Base-by-base conservation (phyloP, 345 rosid genomes). In the Streptanthus diversifolius region DNA sequence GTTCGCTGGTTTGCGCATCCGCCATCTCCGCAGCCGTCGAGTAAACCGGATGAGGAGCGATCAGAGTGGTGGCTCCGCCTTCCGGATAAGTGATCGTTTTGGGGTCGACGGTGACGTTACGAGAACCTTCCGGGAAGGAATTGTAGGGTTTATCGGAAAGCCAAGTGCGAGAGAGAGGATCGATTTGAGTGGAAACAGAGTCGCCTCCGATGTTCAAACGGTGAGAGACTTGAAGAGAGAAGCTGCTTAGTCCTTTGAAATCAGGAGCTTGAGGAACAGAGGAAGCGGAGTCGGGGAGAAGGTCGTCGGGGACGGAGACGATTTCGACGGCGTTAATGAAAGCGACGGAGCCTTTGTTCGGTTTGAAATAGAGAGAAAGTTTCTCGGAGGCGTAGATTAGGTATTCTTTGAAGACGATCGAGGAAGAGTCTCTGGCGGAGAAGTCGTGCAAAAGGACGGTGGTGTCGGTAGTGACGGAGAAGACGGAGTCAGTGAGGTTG, bases 161-260 rank as follows among this genome's bases (percentile, higher is more conserved):
- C 98, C 98, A 90, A 65, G 85, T 84, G 32, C 97, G 85, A 17
- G 85, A 81, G 72, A 89, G 74, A 11, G 88, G 83, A 72, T 93
- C 95, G 7, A 76, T 81, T 35, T 66, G 59, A 0, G 98, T 80
- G 37, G 83, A 78, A 17, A 90, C 29, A 1, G 21, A 9, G 29
- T 83, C 75, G 12, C 98, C 98, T 9, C 95, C 98, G 2, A 90
- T 70, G 39, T 93, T 93, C 65, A 93, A 65, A n/a, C 93, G 76
- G 67, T 85, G 81, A 36, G 75, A 75, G 14, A 85, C 85, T 79
- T 90, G 81, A 3, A 87, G 72, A n/a, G 85, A 82, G 19, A 73
- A 73, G 17, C 80, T 70, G 14, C 73, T 54, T 70, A 93, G 66
- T 14, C 96, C 93, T 7, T 53, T 66, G 59, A 88, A 78, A 45